Evolutionary conservation across 495 filamentous ascomycete species (phyloP), one percentile per base, ranked within the genome.

Genomic region (Tetracladium setigerum): DNA sequence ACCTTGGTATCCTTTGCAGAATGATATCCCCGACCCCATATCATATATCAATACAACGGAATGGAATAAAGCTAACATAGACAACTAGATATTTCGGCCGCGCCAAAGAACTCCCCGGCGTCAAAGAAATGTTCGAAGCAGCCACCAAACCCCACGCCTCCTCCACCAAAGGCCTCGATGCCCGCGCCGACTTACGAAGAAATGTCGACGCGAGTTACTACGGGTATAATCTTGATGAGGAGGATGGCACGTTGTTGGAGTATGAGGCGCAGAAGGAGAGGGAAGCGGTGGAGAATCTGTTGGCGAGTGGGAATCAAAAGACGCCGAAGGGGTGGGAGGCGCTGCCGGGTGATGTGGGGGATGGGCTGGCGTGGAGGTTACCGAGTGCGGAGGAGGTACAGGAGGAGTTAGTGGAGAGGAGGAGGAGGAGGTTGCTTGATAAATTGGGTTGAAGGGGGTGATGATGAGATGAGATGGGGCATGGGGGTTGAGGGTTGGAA

Each of bases 191-290:
- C 58, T 65, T 97, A 65, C 73, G 88, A 50, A 82, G 75, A 68
- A 77, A 83, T 54, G 89, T 97, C 3, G 88, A 98, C 73, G 94
- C 94, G 15, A 83, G 82, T 39, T 98, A 98, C 58, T 98, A 95
- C 60, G 92, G 92, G 30, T 98, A 95, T 64, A 87, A 88, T 55
- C 75, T 91, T 18, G 88, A 90, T 58, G 92, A 97, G 65, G 92
- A 96, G 65, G 92, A 96, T 66, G 89, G 86, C 0, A 78, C 76
- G 38, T 60, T 97, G 59, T 59, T 97, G 47, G 80, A 68, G 39
- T 97, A 95, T 62, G 92, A 98, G 67, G 71, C 67, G 38, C 65
- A 75, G 59, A 91, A 87, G 71, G 92, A 97, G 71, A 75, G 81
- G 56, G 83, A 94, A 65, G 86, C 89, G 1, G 69, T 76, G 42